phyloP scores from a whole-genome alignment of 305 asterid species.

The Plantago lanceolata region DNA sequence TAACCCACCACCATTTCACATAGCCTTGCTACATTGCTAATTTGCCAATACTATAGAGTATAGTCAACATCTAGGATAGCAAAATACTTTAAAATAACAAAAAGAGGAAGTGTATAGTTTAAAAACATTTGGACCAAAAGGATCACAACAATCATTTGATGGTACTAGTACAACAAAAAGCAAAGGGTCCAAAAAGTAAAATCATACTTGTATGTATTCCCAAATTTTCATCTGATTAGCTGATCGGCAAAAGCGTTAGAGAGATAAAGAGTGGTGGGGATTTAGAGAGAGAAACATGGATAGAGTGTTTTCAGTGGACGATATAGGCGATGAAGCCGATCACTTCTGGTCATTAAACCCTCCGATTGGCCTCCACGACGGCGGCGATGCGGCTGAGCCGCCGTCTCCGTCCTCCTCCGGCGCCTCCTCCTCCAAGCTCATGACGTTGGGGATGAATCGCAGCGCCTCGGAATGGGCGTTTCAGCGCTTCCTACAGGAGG shows the following conservation, averaged over 20 bases:
- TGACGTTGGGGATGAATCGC: constrained; percentile 62
- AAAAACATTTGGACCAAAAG: not conserved
- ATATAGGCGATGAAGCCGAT: constrained; percentile 46
- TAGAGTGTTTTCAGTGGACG: constrained; percentile 57
- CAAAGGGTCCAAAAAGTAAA: not conserved
- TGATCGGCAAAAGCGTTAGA: not conserved
- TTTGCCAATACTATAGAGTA: too few relatives aligned
- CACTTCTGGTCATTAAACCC: constrained; percentile 57
- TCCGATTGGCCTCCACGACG: constrained; percentile 28
- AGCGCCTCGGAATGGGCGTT: constrained; percentile 92
- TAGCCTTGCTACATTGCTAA: too few relatives aligned
- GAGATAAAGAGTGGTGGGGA: constrained; percentile 13
- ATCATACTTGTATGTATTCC: not conserved
- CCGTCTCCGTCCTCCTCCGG: constrained; percentile 38
- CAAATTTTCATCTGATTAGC: not conserved
- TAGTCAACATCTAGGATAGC: too few relatives aligned
- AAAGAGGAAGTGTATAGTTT: too few relatives aligned
- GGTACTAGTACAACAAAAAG: not conserved
- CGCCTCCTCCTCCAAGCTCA: constrained; percentile 37
- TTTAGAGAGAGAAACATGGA: constrained; percentile 42
- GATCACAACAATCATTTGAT: not conserved
- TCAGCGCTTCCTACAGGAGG: constrained; percentile 70
- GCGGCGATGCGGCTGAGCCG: constrained; percentile 17
- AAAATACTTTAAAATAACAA: too few relatives aligned
- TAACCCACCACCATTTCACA: too few relatives aligned